phyloP scores from a whole-genome alignment of 768 basidiomycete genomes.

The Cyclocybe aegerita region DNA sequence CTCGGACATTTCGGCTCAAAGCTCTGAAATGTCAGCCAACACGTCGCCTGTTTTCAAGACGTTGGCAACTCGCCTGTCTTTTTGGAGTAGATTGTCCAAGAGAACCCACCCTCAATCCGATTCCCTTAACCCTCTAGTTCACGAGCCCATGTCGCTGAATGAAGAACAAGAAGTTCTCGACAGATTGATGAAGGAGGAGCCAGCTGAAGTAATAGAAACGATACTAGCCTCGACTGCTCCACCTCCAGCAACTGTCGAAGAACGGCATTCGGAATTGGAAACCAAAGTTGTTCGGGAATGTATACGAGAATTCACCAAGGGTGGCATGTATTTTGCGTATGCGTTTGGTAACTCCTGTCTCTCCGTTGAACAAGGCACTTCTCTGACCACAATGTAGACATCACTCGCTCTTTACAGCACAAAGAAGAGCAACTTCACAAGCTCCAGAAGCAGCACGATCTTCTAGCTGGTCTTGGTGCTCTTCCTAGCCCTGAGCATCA shows the following conservation, averaged over 20 bases:
- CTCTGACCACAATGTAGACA: conserved; percentile 42
- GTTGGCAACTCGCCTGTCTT: conserved; percentile 66
- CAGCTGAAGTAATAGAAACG: conserved; percentile 51
- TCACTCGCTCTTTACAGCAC: conserved; percentile 80
- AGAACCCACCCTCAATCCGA: conserved; percentile 27
- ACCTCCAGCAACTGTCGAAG: conserved; percentile 59
- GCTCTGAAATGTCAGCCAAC: conserved; percentile 45
- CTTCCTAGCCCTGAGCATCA: conserved; percentile 30
- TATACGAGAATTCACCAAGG: conserved; percentile 73
- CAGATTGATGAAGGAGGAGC: conserved; percentile 47
- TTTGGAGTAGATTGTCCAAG: conserved; percentile 68
- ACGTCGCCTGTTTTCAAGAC: conserved; percentile 59
- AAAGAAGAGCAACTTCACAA: conserved; percentile 68
- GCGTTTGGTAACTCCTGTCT: conserved; percentile 59
- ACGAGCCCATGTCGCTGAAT: conserved; percentile 22
- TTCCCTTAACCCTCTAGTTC: conserved; percentile 14
- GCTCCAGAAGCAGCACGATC: conserved; percentile 53
- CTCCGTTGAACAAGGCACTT: too few relatives aligned
- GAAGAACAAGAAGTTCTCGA: conserved; percentile 39
- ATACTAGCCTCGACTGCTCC: conserved; percentile 65
- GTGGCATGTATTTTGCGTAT: conserved; percentile 90
- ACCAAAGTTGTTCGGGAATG: conserved; percentile 80
- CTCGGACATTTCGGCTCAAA: conserved; percentile 56
- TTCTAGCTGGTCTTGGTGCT: conserved; percentile 63
- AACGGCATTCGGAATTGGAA: conserved; percentile 75